phyloP scores from a whole-genome alignment of 2,329 filamentous ascomycete species.

The Fusarium phyllophilum region DNA sequence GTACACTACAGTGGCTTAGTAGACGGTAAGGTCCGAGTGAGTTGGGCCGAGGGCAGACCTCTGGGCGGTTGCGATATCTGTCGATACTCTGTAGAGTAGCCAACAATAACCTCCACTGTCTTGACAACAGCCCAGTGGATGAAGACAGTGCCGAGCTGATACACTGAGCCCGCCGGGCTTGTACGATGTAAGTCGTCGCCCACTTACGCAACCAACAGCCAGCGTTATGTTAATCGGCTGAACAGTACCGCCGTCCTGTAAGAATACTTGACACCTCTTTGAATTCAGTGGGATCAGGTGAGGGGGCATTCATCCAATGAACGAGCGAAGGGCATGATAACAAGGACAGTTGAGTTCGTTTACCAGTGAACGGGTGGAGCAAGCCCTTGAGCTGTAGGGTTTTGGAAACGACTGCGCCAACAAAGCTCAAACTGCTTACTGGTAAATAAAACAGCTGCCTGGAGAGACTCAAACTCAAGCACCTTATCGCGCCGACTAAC shows the following conservation, averaged over 20 bases:
- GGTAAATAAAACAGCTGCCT: slow-evolving; percentile 12
- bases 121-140: slow-evolving; percentile 1
- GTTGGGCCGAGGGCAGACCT: slow-evolving; percentile 32
- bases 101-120: not conserved
- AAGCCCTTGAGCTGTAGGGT: slow-evolving; percentile 6
- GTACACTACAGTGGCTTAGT: slow-evolving; percentile 33
- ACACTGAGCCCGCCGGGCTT: slow-evolving; percentile 6
- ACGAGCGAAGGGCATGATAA: not conserved
- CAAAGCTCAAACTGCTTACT: not conserved
- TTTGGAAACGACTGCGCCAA: slow-evolving; percentile 5
- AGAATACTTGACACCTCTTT: not conserved
- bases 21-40: slow-evolving; percentile 39
- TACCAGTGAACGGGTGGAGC: slow-evolving; percentile 10
- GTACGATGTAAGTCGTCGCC: not conserved
- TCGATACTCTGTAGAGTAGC: not conserved
- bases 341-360: not conserved
- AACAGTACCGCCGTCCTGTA: not conserved
- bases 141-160: slow-evolving; percentile 1
- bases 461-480: slow-evolving; percentile 20
- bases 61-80: not conserved
- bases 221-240: slow-evolving; percentile 1
- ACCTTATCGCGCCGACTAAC: slow-evolving; percentile 19
- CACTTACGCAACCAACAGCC: not conserved
- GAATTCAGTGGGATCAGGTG: not conserved
- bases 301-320: not conserved